Percentiles rank a stretch among this genome's conserved stretches.
These are phyloP conservation scores for Fonsecaea erecta DNA, from an alignment of 2,329 filamentous ascomycete species.

Conservation along the genomic window DNA sequence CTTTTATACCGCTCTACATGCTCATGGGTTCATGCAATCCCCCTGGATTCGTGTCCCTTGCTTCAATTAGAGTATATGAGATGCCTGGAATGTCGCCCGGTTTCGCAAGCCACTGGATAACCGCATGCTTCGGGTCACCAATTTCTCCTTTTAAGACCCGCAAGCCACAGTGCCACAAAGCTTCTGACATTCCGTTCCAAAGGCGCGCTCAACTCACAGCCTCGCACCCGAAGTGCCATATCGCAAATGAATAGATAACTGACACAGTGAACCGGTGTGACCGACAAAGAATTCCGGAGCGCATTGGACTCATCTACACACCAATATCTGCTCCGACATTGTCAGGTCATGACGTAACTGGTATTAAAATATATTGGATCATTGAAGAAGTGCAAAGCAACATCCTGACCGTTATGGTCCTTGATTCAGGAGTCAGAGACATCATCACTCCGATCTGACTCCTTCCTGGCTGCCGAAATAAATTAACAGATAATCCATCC, in stretches of 20 bases:
- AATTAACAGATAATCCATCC: not conserved
- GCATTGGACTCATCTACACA: not conserved
- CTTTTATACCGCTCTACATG: constrained; percentile 11
- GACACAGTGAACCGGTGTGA: no score
- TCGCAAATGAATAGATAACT: not conserved
- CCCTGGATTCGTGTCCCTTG: constrained; percentile 22
- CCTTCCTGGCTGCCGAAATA: not conserved
- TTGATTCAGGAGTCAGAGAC: not conserved
- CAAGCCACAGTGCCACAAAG: not conserved
- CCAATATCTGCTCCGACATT: not conserved
- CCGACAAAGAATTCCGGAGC: not conserved
- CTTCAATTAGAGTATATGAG: constrained; percentile 8
- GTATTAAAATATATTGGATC: not conserved
- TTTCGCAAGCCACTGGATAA: constrained; percentile 1
- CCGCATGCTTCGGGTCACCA: not conserved
- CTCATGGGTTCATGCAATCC: constrained; percentile 17
- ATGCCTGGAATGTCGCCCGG: constrained; percentile 1
- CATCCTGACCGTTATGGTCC: not conserved
- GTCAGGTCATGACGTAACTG: constrained; percentile 28
- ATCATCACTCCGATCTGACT: no score
- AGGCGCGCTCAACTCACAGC: not conserved
- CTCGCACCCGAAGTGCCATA: not conserved
- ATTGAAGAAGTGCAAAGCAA: not conserved
- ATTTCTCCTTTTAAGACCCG: not conserved
- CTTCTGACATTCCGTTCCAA: not conserved